Percentiles rank a stretch among this genome's conserved stretches.
Evolutionary conservation across 345 rosid species (phyloP).

Genomic region (Orychophragmus violaceus): DNA sequence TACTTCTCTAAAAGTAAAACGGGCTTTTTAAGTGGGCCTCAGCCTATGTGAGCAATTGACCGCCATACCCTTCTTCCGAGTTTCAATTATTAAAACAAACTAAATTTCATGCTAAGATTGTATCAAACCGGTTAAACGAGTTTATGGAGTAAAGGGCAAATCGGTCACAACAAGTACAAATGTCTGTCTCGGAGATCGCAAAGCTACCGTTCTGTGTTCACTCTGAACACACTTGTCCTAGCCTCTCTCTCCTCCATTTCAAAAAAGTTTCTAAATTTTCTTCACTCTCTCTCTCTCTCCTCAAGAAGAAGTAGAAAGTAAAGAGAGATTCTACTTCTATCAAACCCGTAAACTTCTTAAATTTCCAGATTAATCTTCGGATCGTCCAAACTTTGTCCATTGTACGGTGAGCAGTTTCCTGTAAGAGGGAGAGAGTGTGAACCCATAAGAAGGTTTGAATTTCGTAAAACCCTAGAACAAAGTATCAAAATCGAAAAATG

Average conservation of each 20-base stretch:
- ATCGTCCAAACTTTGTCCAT: not conserved
- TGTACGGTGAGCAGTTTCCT: not conserved
- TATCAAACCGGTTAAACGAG: not conserved
- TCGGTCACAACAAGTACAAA: not conserved
- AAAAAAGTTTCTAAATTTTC: conserved; percentile 5
- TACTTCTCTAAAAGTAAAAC: conserved; percentile 17
- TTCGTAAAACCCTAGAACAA: conserved; percentile 8
- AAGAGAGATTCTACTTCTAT: conserved; percentile 2
- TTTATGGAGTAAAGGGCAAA: not conserved
- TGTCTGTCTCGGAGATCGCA: conserved; percentile 26
- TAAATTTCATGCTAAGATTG: not conserved
- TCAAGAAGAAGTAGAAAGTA: not conserved
- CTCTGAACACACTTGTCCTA: conserved; percentile 32
- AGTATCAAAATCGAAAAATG: conserved; percentile 30
- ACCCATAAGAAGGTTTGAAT: not conserved
- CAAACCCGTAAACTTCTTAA: not conserved
- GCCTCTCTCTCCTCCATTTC: conserved; percentile 19
- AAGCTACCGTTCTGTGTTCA: conserved; percentile 30
- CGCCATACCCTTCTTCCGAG: not conserved
- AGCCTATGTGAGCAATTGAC: not conserved
- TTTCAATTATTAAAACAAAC: not conserved
- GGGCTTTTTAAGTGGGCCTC: conserved; percentile 18
- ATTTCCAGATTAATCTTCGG: not conserved
- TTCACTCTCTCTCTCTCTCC: conserved; percentile 10
- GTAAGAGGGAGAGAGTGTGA: not conserved